Conservation (phyloP, 2,329 filamentous ascomycete genomes). For the Zasmidium angulare region DNA sequence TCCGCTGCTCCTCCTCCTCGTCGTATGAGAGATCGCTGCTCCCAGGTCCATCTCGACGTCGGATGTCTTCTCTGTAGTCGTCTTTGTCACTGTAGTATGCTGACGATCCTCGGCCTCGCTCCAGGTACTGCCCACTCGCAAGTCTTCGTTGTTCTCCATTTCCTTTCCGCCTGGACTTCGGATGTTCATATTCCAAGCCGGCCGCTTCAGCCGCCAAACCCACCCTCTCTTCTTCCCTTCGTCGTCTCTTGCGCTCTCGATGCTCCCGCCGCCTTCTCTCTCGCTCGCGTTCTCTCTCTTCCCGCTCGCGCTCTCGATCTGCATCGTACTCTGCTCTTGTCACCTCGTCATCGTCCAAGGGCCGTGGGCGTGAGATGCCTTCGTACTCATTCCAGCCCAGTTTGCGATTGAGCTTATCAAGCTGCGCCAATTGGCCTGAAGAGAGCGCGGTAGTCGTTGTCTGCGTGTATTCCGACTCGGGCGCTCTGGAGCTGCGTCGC, state of each 20-base stretch:
- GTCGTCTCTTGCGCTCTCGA: slow-evolving; percentile 41
- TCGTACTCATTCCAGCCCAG: slow-evolving; percentile 46
- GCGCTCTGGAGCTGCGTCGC: slow-evolving; percentile 14
- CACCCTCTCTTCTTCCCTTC: slow-evolving; percentile 43
- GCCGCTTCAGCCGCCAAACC: slow-evolving; percentile 30
- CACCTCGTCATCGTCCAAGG: slow-evolving; percentile 30
- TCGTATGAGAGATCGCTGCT: slow-evolving; percentile 39
- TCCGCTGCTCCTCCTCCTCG: slow-evolving; percentile 40
- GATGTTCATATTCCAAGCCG: slow-evolving; percentile 27
- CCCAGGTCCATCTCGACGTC: slow-evolving; percentile 41
- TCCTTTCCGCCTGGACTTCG: slow-evolving; percentile 27
- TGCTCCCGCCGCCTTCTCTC: slow-evolving; percentile 30
- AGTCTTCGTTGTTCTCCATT: slow-evolving; percentile 39
- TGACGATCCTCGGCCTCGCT: slow-evolving; percentile 36
- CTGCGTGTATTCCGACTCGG: slow-evolving; percentile 22
- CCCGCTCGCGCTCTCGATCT: slow-evolving; percentile 35
- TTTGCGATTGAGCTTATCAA: slow-evolving; percentile 64
- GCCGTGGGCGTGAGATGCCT: slow-evolving; percentile 50
- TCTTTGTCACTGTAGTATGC: slow-evolving; percentile 42
- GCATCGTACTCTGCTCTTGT: slow-evolving; percentile 35
- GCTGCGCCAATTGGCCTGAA: slow-evolving; percentile 62
- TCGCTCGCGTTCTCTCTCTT: slow-evolving; percentile 35
- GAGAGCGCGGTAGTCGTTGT: slow-evolving; percentile 42
- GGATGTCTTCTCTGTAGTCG: slow-evolving; percentile 40
- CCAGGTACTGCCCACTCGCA: slow-evolving; percentile 48